Evolutionary conservation across 108 stramenopile species (phyloP), one percentile per base, ranked within the genome.

Genomic region (Fistulifera pelliculosa): DNA sequence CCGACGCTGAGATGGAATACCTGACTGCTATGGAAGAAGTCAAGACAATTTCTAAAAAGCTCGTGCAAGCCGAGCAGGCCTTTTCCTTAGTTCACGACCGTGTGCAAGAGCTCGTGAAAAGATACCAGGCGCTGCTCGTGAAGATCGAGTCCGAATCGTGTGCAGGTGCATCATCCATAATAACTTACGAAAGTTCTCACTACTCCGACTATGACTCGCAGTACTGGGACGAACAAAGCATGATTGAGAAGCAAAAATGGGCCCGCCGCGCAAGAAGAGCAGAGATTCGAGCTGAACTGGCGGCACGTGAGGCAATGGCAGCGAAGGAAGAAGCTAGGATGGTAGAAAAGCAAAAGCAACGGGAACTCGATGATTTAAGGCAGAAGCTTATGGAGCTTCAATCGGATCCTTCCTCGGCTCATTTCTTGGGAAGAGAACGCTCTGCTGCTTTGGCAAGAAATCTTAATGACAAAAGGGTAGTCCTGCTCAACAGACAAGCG

Each of bases 1-100:
- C 85, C 16, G 89, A 90, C 51, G 80, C 89, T 19, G 89, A 90
- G 59, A 74, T 86, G 60, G 61, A 68, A 5, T 87, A 83, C 55
- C 71, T 80, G 28, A 61, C 68, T 26, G 60, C 76, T 28, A 85
- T 85, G 62, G 66, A 75, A 49, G 78, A 84, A 22, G 89, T 90
- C 27, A 87, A 84, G 52, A 61, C 65, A 8, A 54, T 90, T 16
- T 83, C 89, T 0, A 73, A 77, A 41, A 69, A 80, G 48, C 56
- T 90, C 12, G 83, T 85, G 5, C 54, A 76, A 18, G 89, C 89
- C 10, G 89, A 90, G 28, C 79, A 81, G 58, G 72, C 89, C 0
- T 90, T 90, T 62, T 52, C 51, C 22, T 47, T 81, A 17, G 83
- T 87, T 15, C 65, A 70, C 21, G 54, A 69, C 48, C 71, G 80